These are phyloP conservation scores for Selenicereus undatus DNA, from an alignment of 148 eudicot genomes.

Conservation along the genomic window DNA sequence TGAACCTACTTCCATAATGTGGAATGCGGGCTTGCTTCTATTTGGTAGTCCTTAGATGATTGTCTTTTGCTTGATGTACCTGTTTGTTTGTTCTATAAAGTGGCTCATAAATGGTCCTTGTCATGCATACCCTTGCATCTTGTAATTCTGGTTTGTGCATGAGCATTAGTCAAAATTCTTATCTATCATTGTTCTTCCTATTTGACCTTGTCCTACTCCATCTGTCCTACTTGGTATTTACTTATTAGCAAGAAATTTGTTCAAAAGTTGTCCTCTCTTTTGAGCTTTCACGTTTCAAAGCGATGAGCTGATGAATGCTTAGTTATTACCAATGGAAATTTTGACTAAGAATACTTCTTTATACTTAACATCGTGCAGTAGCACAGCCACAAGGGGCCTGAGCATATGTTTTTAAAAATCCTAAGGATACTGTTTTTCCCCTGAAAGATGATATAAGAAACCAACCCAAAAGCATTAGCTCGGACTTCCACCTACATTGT, in stretches of 20 bases:
- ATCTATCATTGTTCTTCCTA: not conserved
- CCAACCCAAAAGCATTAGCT: not conserved
- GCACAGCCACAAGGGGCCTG: not conserved
- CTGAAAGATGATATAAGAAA: not conserved
- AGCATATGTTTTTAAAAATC: too few relatives aligned
- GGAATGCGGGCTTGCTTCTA: not conserved
- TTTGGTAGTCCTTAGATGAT: not conserved
- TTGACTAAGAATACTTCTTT: not conserved
- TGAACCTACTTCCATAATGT: not conserved
- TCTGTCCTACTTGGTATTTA: too few relatives aligned
- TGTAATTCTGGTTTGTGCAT: not conserved
- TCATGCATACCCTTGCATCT: not conserved
- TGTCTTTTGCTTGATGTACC: not conserved
- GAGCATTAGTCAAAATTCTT: not conserved
- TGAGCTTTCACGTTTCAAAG: not conserved
- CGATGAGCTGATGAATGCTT: not conserved
- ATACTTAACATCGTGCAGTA: not conserved
- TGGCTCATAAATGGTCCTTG: not conserved
- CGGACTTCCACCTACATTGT: not conserved
- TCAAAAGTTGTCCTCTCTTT: too few relatives aligned
- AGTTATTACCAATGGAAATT: not conserved
- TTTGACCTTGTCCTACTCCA: too few relatives aligned
- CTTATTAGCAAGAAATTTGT: too few relatives aligned
- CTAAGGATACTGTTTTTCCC: not conserved
- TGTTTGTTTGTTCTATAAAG: not conserved